phyloP scores from a whole-genome alignment of 2,329 filamentous ascomycete genomes.

The Colletotrichum sp. region DNA sequence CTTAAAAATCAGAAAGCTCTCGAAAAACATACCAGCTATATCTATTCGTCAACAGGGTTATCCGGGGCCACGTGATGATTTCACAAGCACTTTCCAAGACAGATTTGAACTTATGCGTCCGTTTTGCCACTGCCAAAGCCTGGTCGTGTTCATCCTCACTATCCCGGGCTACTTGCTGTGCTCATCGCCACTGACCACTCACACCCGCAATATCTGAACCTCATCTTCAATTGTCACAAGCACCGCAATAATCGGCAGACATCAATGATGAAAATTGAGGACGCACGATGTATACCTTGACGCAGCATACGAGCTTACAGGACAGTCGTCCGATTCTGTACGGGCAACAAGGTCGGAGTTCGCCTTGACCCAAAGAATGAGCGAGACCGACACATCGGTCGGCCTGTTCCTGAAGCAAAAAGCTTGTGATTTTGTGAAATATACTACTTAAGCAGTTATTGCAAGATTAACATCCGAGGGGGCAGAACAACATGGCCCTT shows the following conservation, averaged over 20 bases:
- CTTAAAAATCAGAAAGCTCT: not conserved
- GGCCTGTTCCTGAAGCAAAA: not conserved
- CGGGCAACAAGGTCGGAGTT: not conserved
- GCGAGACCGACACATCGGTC: not conserved
- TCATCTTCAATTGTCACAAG: not conserved
- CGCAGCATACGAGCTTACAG: not conserved
- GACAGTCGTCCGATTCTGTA: not conserved
- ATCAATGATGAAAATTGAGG: not conserved
- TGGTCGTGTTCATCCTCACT: not conserved
- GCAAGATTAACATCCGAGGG: not conserved
- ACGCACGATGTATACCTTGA: not conserved
- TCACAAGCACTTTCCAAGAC: not conserved
- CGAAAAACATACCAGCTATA: not conserved
- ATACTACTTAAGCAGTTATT: not conserved
- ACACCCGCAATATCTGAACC: not conserved
- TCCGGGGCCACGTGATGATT: not conserved
- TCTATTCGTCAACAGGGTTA: not conserved
- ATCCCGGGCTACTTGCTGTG: not conserved
- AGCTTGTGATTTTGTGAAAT: rapidly evolving
- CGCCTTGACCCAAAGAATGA: not conserved
- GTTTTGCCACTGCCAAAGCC: not conserved
- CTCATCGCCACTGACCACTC: not conserved
- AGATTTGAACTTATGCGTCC: not conserved
- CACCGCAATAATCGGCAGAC: not conserved
- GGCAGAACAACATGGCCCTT: not conserved